A percentile compares a stretch with the other conserved stretches of the same genome.
phyloP scores from a whole-genome alignment of 2,329 filamentous ascomycete species.

The Pseudogymnoascus sp. region DNA sequence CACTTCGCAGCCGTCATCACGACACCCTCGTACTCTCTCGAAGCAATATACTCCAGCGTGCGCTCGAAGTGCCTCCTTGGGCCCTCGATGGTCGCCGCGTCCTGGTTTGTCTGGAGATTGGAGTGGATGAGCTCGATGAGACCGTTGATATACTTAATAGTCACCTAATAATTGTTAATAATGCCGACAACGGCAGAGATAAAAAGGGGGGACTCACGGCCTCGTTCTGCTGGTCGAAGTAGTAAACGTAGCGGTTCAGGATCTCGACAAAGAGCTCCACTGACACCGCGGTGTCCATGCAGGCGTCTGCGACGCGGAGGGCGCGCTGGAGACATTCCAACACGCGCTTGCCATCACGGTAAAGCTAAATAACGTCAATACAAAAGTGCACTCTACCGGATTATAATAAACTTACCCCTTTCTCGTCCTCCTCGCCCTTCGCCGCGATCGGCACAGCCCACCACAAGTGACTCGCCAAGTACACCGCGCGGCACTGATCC shows the following conservation, averaged over 20 bases:
- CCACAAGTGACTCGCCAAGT: constrained; percentile 94
- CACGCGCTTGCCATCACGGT: constrained; percentile 94
- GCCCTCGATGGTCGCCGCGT: constrained; percentile 75
- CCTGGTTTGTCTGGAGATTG: constrained; percentile 79
- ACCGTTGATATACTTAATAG: constrained; percentile 95
- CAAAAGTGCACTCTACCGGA: background rate
- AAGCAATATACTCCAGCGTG: constrained; percentile 87
- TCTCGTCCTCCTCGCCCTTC: constrained; percentile 73
- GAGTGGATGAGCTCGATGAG: constrained; percentile 97
- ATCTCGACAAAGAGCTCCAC: constrained; percentile 99
- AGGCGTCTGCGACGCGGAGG: constrained; percentile 91
- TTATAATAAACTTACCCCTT: constrained; percentile 52
- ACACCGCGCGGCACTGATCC: constrained; percentile 94
- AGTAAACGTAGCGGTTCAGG: constrained; percentile 95
- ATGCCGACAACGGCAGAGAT: constrained; percentile 11
- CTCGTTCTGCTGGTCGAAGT: constrained; percentile 98
- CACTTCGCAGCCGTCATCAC: constrained; percentile 40
- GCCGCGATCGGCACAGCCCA: constrained; percentile 83
- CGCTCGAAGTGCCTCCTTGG: constrained; percentile 91
- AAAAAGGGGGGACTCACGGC: constrained; percentile 49
- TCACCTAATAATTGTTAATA: constrained; percentile 49
- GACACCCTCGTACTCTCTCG: constrained; percentile 87
- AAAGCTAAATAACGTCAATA: constrained; percentile 53
- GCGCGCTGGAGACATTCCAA: constrained; percentile 94
- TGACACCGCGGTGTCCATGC: constrained; percentile 96